Conservation (phyloP, 1,139 yeast genomes). For the Hyphopichia fennica region DNA sequence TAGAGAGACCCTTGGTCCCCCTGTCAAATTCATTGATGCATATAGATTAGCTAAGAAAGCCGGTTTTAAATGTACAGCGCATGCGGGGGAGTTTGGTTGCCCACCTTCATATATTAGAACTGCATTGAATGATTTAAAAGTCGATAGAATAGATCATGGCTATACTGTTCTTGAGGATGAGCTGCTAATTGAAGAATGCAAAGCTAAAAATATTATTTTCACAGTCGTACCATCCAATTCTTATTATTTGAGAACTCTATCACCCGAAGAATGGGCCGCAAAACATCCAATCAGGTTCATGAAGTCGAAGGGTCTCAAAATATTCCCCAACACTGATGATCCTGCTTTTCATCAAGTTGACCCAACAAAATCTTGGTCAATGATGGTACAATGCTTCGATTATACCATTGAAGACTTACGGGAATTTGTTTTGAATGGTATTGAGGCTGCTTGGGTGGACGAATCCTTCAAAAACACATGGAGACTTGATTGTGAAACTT, state of each 20-base stretch:
- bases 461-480: neutral
- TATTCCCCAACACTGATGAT: constrained; percentile 26
- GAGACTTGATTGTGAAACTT: neutral
- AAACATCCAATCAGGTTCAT: constrained; percentile 22
- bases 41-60: constrained; percentile 15
- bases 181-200: constrained; percentile 14
- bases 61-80: constrained; percentile 21
- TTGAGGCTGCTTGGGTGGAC: neutral
- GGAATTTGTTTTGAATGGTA: constrained; percentile 15
- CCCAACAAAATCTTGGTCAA: constrained; percentile 21
- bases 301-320: constrained; percentile 18
- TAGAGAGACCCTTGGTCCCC: constrained; percentile 21
- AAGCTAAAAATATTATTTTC: constrained; percentile 12
- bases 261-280: constrained; percentile 20
- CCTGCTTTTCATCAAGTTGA: constrained; percentile 22
- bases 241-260: constrained; percentile 18
- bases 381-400: constrained; percentile 22
- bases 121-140: constrained; percentile 15
- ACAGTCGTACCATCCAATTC: constrained; percentile 26
- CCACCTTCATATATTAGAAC: constrained; percentile 19
- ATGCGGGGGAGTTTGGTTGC: constrained; percentile 22
- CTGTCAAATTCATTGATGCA: constrained; percentile 18
- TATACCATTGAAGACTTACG: constrained; percentile 14
- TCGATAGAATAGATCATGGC: constrained; percentile 23
- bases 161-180: constrained; percentile 21